phyloP scores from a whole-genome alignment of 805 yeast genomes.

The Limtongia smithiae region DNA sequence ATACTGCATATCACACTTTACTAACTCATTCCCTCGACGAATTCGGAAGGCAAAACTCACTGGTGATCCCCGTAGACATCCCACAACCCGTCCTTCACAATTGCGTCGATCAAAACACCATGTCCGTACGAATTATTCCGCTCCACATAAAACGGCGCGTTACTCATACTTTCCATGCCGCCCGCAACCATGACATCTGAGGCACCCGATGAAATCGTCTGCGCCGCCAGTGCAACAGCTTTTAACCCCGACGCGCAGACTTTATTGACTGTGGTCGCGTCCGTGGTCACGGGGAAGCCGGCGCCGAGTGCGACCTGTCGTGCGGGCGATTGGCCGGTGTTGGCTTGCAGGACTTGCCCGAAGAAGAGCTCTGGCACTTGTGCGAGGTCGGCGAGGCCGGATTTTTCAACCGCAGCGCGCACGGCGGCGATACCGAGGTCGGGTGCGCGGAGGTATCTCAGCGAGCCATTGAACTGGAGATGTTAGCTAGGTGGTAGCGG shows the following conservation, averaged over 20 bases:
- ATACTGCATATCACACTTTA: conserved; percentile 44
- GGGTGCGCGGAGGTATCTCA: conserved; percentile 64
- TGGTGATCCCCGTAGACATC: conserved; percentile 74
- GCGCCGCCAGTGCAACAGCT: conserved; percentile 85
- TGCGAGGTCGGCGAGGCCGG: conserved; percentile 34
- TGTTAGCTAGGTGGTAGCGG: neutral
- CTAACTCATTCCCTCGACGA: neutral
- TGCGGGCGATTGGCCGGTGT: conserved; percentile 96
- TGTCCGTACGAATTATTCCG: conserved; percentile 47
- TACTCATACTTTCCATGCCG: conserved; percentile 97
- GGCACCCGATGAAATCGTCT: conserved; percentile 77
- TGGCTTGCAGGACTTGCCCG: conserved; percentile 90
- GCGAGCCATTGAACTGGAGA: conserved; percentile 65
- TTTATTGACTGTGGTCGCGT: conserved; percentile 89
- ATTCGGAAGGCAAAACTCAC: conserved; percentile 5
- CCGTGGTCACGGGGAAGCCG: conserved; percentile 73
- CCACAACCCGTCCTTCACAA: conserved; percentile 75
- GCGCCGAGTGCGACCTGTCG: conserved; percentile 95
- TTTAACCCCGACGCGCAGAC: conserved; percentile 97
- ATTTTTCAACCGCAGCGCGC: conserved; percentile 61
- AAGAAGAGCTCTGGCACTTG: conserved; percentile 82
- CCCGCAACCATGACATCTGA: conserved; percentile 95
- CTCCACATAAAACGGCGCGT: conserved; percentile 70
- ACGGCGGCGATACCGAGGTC: conserved; percentile 89
- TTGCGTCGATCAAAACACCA: conserved; percentile 53